Base-by-base conservation (phyloP, 208 protist genomes). In the Acanthamoeba castellanii region DNA sequence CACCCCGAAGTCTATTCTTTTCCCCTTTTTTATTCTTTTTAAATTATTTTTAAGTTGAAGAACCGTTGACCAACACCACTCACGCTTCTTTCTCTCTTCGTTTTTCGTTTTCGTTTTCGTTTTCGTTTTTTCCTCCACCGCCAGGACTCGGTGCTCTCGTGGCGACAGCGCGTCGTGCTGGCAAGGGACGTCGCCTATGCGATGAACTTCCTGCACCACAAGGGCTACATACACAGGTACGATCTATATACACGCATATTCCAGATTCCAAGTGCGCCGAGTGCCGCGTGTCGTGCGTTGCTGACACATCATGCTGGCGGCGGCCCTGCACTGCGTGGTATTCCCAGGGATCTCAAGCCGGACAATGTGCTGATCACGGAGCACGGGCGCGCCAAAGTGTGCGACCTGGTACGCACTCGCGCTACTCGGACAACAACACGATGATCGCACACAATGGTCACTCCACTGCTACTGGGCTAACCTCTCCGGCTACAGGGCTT, bases 151-250 rank as follows among this genome's bases (percentile, higher is more conserved):
- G 50, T 42, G 16, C 47, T 89, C 20, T 66, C 82, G 45, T 89
- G 82, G 82, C 47, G 57, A 42, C 82, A 47, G 30, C 47, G 82
- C 18, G 47, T 89, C 27, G 27, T 45, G 52, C 4, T 89, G 30
- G 82, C 82, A 30, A n/a, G 82, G 47, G 82, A 89, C 25, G 52
- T 89, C 6, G 82, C 82, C 82, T 68, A 68, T 18, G 82, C 82
- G 30, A 89, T 89, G 82, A 89, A 89, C 37, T 89, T 52, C 30
- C 82, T 89, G 7, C 82, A 89, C 52, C 47, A 89, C 82, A 89
- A 89, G 82, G 57, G 57, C 11, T 66, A 34, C 52, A 89, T 89
- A n/a, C 82, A 89, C 52, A 64, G 78, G 78, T 59, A 34, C 37
- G 37, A 11, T 42, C 25, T 47, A 18, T 25, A 0, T 45, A 76